Conservation (phyloP, 1,284 basidiomycete genomes). For the Ganoderma meredithae region DNA sequence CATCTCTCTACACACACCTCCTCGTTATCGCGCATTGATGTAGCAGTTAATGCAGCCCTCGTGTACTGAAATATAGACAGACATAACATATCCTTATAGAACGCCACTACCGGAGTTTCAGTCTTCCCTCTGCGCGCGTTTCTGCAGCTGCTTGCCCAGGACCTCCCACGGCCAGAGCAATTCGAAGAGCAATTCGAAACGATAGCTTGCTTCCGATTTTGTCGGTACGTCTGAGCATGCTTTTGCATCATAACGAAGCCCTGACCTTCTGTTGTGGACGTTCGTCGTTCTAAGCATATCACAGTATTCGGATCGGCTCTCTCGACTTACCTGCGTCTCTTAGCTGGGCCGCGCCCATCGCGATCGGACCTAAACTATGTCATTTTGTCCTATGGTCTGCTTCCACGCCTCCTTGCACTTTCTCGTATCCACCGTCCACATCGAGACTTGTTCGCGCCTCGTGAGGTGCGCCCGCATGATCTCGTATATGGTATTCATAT, state of each 20-base stretch:
- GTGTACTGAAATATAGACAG: background rate
- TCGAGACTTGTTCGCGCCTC: too few species aligned
- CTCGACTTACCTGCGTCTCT: background rate
- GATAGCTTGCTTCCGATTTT: constrained; percentile 2
- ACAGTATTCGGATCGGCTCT: background rate
- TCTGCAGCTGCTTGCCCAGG: too few species aligned
- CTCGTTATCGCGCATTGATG: constrained; percentile 1
- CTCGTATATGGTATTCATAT: background rate
- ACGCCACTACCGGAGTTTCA: background rate
- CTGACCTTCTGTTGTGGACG: too few species aligned
- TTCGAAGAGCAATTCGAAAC: too few species aligned
- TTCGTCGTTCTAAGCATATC: too few species aligned
- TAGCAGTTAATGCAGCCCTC: constrained; percentile 1
- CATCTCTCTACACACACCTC: background rate
- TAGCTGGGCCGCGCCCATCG: background rate
- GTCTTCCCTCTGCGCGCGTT: background rate
- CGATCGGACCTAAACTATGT: background rate
- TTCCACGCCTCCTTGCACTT: too few species aligned
- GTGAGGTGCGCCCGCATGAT: too few species aligned
- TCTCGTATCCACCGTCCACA: too few species aligned
- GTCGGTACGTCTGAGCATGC: background rate
- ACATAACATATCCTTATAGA: background rate
- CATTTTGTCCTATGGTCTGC: too few species aligned
- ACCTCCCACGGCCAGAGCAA: too few species aligned
- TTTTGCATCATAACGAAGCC: background rate